Evolutionary conservation across 306 rosid species (phyloP), one percentile per base, ranked within the genome.

Genomic region (Vigna angularis): DNA sequence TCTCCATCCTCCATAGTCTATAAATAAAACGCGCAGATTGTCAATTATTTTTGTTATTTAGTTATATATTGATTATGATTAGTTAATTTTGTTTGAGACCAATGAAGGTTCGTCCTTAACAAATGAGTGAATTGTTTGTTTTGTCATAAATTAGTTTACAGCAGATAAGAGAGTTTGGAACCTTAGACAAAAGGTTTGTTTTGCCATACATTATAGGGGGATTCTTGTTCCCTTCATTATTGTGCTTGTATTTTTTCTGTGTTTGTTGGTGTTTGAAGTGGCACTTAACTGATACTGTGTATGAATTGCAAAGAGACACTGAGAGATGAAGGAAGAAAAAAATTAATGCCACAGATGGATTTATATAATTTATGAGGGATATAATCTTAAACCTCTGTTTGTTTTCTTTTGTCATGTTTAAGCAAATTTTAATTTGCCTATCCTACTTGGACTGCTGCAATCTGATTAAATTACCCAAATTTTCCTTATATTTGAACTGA

Each of bases 241-340:
- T 7, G 17, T 56, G 26, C 17, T 28, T 45, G 40, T 55, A 38
- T 45, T 3, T 66, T 20, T 66, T 65, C 36, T 15, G 28, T 51
- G 16, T 18, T 78, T 58, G 16, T n/a, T 58, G 32, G 28, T 74
- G 38, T 24, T 76, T 65, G 0, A 17, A 44, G 40, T 49, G 72
- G 16, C 48, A 10, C n/a, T 58, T 14, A 4, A 1, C 6, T 40
- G 45, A 11, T 12, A 9, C 36, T 36, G 18, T 38, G 34, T 7
- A 40, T 40, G 45, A 2, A 8, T 40, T 6, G 2, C 45, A 40
- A 9, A 9, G 12, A 79, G 34, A 26, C 18, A 36, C 11, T 11
- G 9, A 1, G 28, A 40, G 15, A n/a, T 16, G 26, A 48, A 45
- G 16, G 38, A 30, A 32, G 7, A 9, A 20, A 34, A 20, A 69